A percentile compares a stretch with the other conserved stretches of the same genome.
Conservation (phyloP, 108 stramenopile species). For the Nitzschia sp. region DNA sequence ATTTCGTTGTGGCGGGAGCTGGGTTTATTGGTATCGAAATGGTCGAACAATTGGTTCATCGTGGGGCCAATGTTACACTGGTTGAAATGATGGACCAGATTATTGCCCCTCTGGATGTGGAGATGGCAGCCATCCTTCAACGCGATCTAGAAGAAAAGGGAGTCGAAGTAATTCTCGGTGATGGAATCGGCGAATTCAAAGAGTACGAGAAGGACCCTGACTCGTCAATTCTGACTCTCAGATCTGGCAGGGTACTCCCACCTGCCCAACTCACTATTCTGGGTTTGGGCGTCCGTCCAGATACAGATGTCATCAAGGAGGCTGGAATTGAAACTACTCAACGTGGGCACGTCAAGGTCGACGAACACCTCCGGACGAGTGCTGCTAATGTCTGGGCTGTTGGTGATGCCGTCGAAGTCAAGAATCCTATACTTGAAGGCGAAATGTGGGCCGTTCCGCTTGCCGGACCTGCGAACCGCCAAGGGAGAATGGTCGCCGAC, state of each 20-base stretch:
- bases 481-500: slow-evolving; percentile 71
- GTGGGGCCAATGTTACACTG: slow-evolving; percentile 55
- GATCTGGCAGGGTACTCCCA: slow-evolving; percentile 53
- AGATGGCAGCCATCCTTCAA: slow-evolving; percentile 66
- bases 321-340: slow-evolving; percentile 59
- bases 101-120: slow-evolving; percentile 59
- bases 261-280: slow-evolving; percentile 66
- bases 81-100: slow-evolving; percentile 73
- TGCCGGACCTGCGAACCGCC: slow-evolving; percentile 74
- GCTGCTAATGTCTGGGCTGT: slow-evolving; percentile 61
- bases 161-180: slow-evolving; percentile 55
- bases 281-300: slow-evolving; percentile 68
- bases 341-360: slow-evolving; percentile 58
- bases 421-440: slow-evolving; percentile 50
- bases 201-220: slow-evolving; percentile 38
- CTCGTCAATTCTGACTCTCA: slow-evolving; percentile 49
- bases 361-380: slow-evolving; percentile 54
- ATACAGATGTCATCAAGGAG: slow-evolving; percentile 51
- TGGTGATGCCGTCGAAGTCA: slow-evolving; percentile 65
- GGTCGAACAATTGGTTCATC: slow-evolving; percentile 67
- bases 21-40: slow-evolving; percentile 75
- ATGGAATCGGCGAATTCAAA: slow-evolving; percentile 58
- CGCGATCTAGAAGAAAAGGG: slow-evolving; percentile 45
- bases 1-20: slow-evolving; percentile 74
- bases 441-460: slow-evolving; percentile 70